Evolutionary conservation across 164 flowering plant species (phyloP).

Genomic region (Aristolochia californica): DNA sequence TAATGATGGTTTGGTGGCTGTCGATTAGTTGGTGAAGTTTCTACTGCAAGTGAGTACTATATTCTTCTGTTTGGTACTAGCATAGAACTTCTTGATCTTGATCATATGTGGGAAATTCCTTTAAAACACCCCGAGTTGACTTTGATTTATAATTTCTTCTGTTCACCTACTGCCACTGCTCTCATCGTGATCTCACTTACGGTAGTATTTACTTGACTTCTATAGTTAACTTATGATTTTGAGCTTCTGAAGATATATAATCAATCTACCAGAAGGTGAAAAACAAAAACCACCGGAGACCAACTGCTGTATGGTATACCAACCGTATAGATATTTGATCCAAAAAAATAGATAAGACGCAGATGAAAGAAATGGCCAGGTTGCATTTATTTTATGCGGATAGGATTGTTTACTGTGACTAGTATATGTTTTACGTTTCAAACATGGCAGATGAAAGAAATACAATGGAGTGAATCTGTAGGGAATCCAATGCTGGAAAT

Average conservation of each 20-base stretch:
- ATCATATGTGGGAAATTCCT: background rate
- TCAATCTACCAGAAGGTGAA: no score
- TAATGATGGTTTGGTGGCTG: constrained; percentile 28
- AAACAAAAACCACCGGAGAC: no score
- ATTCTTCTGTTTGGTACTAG: background rate
- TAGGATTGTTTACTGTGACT: background rate
- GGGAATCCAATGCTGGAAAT: constrained; percentile 1
- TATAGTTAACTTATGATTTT: no score
- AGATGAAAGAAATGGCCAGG: background rate
- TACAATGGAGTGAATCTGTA: background rate
- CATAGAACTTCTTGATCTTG: background rate
- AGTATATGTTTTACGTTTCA: background rate
- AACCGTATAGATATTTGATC: background rate
- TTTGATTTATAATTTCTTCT: background rate
- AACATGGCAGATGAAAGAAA: background rate
- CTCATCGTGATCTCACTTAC: background rate
- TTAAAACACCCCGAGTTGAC: background rate
- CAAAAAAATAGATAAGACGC: background rate
- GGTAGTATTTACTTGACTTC: no score
- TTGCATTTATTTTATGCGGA: background rate
- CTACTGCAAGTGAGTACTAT: background rate
- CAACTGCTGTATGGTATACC: no score
- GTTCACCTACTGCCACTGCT: background rate
- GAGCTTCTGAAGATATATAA: no score
- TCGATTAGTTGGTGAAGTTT: constrained; percentile 11